Conservation (phyloP, 1,284 basidiomycete species). For the Trichosporon asahii region DNA sequence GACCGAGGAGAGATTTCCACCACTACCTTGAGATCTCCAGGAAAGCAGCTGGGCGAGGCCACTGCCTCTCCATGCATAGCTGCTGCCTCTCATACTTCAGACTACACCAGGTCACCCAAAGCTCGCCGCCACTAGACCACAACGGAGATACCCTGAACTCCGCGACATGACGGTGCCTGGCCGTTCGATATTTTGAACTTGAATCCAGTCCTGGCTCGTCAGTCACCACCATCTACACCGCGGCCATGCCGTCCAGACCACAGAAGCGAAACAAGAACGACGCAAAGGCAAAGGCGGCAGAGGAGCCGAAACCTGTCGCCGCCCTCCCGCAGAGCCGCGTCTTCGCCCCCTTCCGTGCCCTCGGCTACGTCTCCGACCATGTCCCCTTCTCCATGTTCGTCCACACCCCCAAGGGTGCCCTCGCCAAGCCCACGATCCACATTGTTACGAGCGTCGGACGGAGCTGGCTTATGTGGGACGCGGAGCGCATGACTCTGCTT, state of each 20-base stretch:
- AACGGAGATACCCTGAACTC: not conserved
- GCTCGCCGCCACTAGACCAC: not conserved
- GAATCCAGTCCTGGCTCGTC: not conserved
- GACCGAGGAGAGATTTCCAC: too few species aligned
- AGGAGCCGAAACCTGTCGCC: not conserved
- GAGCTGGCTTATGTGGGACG: slow-evolving; percentile 96
- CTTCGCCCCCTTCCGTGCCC: slow-evolving; percentile 91
- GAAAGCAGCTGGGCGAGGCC: too few species aligned
- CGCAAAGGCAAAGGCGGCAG: not conserved
- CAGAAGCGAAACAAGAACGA: slow-evolving; percentile 24
- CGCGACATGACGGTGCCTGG: slow-evolving; percentile 3
- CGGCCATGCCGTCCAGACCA: slow-evolving; percentile 21
- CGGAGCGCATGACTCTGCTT: slow-evolving; percentile 82
- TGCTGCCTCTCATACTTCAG: too few species aligned
- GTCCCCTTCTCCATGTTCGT: slow-evolving; percentile 86
- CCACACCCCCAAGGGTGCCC: slow-evolving; percentile 79
- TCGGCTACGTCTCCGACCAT: slow-evolving; percentile 88
- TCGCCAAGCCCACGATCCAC: slow-evolving; percentile 73
- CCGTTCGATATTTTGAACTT: slow-evolving; percentile 2
- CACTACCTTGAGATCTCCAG: too few species aligned
- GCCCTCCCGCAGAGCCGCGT: slow-evolving; percentile 53
- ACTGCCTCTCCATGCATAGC: too few species aligned
- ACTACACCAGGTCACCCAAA: too few species aligned
- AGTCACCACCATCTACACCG: not conserved
- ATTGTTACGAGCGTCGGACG: slow-evolving; percentile 84